These are phyloP conservation scores for Phytopythium mirpurense DNA, from an alignment of 352 stramenopile genomes.

Conservation along the genomic window DNA sequence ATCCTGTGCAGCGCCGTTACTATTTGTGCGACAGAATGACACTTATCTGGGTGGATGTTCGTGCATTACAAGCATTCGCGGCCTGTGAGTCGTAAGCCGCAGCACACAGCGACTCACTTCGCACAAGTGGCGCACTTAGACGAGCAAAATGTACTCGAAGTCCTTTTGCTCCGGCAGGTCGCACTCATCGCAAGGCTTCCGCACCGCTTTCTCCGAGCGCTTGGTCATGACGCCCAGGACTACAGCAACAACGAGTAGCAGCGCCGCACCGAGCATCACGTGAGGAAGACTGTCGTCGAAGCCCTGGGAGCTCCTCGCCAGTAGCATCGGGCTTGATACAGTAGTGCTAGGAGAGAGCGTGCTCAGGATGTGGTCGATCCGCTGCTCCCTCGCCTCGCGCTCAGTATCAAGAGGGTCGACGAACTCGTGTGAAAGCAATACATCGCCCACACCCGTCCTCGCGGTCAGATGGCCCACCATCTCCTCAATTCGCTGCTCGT, in stretches of 20 bases:
- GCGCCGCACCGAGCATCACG: slow-evolving; percentile 16
- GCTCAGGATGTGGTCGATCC: slow-evolving; percentile 18
- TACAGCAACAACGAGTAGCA: slow-evolving; percentile 21
- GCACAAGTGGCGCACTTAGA: too few species aligned
- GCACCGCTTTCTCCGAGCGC: slow-evolving; percentile 3
- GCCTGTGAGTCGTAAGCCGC: too few species aligned
- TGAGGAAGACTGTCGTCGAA: slow-evolving; percentile 10
- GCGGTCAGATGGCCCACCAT: slow-evolving; percentile 16
- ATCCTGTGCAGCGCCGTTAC: too few species aligned
- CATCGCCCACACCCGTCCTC: slow-evolving; percentile 1
- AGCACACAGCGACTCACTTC: too few species aligned
- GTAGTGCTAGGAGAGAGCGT: slow-evolving; percentile 5
- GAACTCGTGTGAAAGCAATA: slow-evolving; percentile 15
- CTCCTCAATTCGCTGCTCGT: slow-evolving; percentile 16
- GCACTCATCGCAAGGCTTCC: slow-evolving; percentile 2
- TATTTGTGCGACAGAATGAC: too few species aligned
- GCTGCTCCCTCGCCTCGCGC: slow-evolving; percentile 16
- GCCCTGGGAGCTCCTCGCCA: slow-evolving; percentile 10
- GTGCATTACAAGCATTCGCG: not conserved
- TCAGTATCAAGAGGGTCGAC: slow-evolving; percentile 8
- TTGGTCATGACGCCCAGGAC: slow-evolving; percentile 22
- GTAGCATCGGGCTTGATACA: slow-evolving; percentile 2
- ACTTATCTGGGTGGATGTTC: too few species aligned
- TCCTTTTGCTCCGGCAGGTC: slow-evolving; percentile 14
- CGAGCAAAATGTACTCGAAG: slow-evolving; percentile 27